Conservation (phyloP, 1,284 basidiomycete species). For the Apiotrichum brassicae region DNA sequence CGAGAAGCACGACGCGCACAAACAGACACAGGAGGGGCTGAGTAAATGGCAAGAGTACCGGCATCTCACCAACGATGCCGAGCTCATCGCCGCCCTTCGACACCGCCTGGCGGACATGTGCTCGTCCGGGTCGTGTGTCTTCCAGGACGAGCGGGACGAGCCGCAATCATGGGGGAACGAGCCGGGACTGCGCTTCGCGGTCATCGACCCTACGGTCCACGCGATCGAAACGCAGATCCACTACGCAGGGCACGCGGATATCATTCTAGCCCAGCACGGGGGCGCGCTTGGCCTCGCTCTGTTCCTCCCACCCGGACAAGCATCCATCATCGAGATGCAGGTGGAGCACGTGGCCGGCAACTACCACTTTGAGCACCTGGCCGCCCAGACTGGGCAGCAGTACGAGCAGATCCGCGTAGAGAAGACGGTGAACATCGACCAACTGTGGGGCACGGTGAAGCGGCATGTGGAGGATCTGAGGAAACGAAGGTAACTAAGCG, state of each 20-base stretch:
- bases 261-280: slow-evolving; percentile 38
- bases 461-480: background rate
- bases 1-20: slow-evolving; percentile 31
- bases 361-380: slow-evolving; percentile 43
- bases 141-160: slow-evolving; percentile 25
- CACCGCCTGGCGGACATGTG: slow-evolving; percentile 24
- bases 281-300: slow-evolving; percentile 39
- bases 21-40: slow-evolving; percentile 29
- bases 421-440: slow-evolving; percentile 26
- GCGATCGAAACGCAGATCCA: slow-evolving; percentile 38
- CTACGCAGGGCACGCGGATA: slow-evolving; percentile 33
- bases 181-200: slow-evolving; percentile 26
- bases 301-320: slow-evolving; percentile 36
- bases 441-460: slow-evolving; percentile 21
- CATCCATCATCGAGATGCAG: slow-evolving; percentile 34
- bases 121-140: slow-evolving; percentile 18
- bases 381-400: slow-evolving; percentile 26
- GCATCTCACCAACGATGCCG: slow-evolving; percentile 37
- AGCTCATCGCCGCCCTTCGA: slow-evolving; percentile 22
- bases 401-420: slow-evolving; percentile 23
- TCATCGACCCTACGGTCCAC: slow-evolving; percentile 37
- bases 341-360: slow-evolving; percentile 24
- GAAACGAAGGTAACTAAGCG: too few species aligned
- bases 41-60: slow-evolving; percentile 34
- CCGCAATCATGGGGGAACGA: slow-evolving; percentile 28